Evolutionary conservation across 495 filamentous ascomycete genomes (phyloP), one percentile per base, ranked within the genome.

Genomic region (Margaritispora aquatica): DNA sequence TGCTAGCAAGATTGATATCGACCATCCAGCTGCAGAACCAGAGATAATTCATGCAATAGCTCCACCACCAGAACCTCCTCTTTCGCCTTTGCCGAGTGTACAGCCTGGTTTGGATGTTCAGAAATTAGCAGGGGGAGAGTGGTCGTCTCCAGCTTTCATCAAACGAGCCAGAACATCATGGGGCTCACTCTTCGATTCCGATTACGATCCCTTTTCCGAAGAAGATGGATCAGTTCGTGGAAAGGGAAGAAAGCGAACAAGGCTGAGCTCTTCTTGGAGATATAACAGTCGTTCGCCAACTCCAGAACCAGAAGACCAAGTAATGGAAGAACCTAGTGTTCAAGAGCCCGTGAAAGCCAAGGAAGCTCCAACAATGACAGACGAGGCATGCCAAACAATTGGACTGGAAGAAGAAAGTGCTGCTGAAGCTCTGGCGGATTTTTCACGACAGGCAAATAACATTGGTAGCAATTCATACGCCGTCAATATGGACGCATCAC

Each of bases 131-230:
- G 58, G 34, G 8, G 61, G 49, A 2, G 70, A 74, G 66, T 94
- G 83, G 77, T 74, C 79, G 21, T 94, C 92, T 4, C 90, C 91
- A 4, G 88, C 88, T 8, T 94, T 95, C 61, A 63, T 89, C 20
- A 89, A 84, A 63, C 76, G 85, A 23, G 73, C 77, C 19, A 77
- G 86, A 47, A 69, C 82, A 4, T 88, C 84, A 1, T 83, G 82
- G 57, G 82, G 81, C 0, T 77, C 79, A 1, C 69, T 85, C 0
- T 76, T 84, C 21, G 79, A 84, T 59, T 77, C 79, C 10, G 73
- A 72, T 13, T 81, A 82, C 58, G 83, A 89, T 63, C 84, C 88
- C 17, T 92, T 95, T 55, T 77, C 75, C 7, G 85, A 91, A 29
- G 85, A 87, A 59, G 88, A 86, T 67, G 85, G 84, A 0, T 73